Evolutionary conservation across 164 flowering plant species (phyloP), one percentile per base, ranked within the genome.

Genomic region (Aristolochia fimbriata): DNA sequence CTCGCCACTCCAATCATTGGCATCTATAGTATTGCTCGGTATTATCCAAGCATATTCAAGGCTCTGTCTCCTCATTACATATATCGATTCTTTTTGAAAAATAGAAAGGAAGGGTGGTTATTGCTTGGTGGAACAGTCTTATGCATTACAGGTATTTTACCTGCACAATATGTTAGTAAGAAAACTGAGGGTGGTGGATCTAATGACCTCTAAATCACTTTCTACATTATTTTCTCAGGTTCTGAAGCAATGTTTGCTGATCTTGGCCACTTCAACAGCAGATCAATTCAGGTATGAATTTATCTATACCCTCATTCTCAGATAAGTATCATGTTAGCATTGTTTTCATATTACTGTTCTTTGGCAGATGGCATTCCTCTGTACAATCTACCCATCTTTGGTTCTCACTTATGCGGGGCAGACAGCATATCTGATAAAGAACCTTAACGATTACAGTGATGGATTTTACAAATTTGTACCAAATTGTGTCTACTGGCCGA

Each of bases 401-500:
- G 81, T 86, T 55, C 76, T 89, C 50, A 86, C 96, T 50, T 86
- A 89, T 74, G 87, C 89, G 15, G 96, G 96, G 24, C 96, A 89
- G 68, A 83, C 96, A 17, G 96, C 96, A 55, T 89, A 86, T 77
- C 77, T 89, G 65, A 83, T 89, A 58, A 83, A 65, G 68, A 66
- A 86, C 62, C 93, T 86, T 9, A 74, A 74, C 61, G 84, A 89
- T 73, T 81, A 81, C 59, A 66, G 70, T 52, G 89, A 89, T 67
- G 91, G 93, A 57, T 86, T 89, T 62, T 89, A 81, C 80, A 86
- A 86, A 74, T 89, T 86, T 58, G 73, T 89, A 55, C 96, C 96
- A 21, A 47, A 60, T 9, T 2, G 56, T 33, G 59, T 89, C 19
- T 87, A 87, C 77, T 87, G 97, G 97, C 94, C 91, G 16, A 73